These are phyloP conservation scores for Citrus sinensis DNA, from an alignment of 345 rosid species.

Conservation along the genomic window DNA sequence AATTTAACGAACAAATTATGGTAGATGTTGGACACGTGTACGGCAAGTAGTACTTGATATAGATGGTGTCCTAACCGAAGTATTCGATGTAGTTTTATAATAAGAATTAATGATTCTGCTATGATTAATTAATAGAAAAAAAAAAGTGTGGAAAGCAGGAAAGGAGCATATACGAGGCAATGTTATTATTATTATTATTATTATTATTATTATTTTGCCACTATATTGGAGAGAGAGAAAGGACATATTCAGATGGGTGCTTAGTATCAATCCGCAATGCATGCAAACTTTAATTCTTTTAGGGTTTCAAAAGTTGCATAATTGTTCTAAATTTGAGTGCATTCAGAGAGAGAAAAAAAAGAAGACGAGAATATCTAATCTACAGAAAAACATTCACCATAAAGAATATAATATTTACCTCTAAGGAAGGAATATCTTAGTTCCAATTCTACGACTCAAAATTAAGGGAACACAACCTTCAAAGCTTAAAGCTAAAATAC, in stretches of 20 bases:
- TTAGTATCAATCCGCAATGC: constrained; percentile 34
- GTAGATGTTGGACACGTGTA: constrained; percentile 24
- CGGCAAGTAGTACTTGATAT: background rate
- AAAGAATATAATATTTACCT: constrained; percentile 50
- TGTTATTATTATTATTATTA: background rate
- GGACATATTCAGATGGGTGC: constrained; percentile 29
- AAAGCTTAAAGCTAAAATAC: constrained; percentile 44
- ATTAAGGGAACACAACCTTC: constrained; percentile 56
- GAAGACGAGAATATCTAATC: constrained; percentile 45
- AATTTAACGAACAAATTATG: background rate
- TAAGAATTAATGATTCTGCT: constrained; percentile 21
- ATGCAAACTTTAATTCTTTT: constrained; percentile 43
- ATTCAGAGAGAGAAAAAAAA: constrained; percentile 8
- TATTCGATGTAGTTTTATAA: background rate
- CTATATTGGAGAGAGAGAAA: constrained; percentile 18
- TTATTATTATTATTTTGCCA: background rate
- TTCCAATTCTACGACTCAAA: constrained; percentile 80
- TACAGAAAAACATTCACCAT: constrained; percentile 25
- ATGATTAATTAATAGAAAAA: constrained; percentile 24
- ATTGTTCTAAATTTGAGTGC: constrained; percentile 53
- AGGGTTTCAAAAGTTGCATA: constrained; percentile 59
- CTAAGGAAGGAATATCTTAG: constrained; percentile 77
- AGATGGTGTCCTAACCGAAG: constrained; percentile 13
- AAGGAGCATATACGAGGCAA: constrained; percentile 23
- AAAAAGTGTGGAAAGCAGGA: background rate